Evolutionary conservation across 1,284 basidiomycete genomes (phyloP).

Genomic region (Volvariella surrecta): DNA sequence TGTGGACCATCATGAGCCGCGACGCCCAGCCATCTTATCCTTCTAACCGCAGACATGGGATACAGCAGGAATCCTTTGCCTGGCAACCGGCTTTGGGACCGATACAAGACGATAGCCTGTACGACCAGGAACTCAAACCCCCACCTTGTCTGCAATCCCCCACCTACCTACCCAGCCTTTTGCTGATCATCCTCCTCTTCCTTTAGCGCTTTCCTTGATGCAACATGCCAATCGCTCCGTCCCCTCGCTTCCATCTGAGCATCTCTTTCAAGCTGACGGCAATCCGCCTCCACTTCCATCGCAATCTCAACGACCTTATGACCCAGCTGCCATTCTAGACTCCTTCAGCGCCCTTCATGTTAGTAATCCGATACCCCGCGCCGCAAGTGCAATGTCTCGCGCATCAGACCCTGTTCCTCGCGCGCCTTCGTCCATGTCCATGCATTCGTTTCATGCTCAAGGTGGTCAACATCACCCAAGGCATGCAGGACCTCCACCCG

Average conservation of each 20-base stretch:
- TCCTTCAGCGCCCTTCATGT: conserved; percentile 40
- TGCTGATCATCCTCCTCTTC: not conserved
- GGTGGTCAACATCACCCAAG: conserved; percentile 21
- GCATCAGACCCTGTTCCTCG: conserved; percentile 33
- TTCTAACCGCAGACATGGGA: not conserved
- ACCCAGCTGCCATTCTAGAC: conserved; percentile 35
- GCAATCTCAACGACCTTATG: conserved; percentile 22
- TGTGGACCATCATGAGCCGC: conserved; percentile 1
- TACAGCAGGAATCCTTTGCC: not conserved
- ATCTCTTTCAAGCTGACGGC: conserved; percentile 23
- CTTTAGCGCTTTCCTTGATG: conserved; percentile 16
- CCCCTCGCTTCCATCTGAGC: conserved; percentile 28
- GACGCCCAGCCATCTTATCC: not conserved
- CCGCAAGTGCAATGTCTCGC: conserved; percentile 10
- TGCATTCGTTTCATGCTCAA: conserved; percentile 26
- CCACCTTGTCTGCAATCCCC: conserved; percentile 3
- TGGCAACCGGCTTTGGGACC: not conserved
- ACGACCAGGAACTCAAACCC: conserved; percentile 1
- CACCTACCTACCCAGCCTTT: conserved; percentile 1
- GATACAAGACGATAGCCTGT: not conserved
- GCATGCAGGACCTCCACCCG: conserved; percentile 27
- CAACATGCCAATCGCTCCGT: conserved; percentile 33
- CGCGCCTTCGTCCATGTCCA: conserved; percentile 45
- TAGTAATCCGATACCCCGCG: conserved; percentile 24
- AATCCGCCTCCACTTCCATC: conserved; percentile 19